Conservation (phyloP, 768 basidiomycete species). For the Gymnopilus dilepis region DNA sequence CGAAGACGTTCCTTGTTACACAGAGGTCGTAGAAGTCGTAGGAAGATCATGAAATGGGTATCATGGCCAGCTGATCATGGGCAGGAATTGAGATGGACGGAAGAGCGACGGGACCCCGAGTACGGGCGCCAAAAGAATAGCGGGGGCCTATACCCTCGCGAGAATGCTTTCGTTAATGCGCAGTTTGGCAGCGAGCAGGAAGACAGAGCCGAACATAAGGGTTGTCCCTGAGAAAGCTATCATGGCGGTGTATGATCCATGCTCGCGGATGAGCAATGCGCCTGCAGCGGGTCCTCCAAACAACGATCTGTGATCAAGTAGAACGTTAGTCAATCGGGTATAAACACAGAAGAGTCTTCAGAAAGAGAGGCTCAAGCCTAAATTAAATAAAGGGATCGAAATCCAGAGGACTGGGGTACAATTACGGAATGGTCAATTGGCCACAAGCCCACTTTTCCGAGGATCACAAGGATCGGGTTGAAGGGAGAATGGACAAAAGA, state of each 20-base stretch:
- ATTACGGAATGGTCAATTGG: neutral
- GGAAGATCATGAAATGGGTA: too few species aligned
- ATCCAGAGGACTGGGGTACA: constrained; percentile 11
- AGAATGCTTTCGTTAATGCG: constrained; percentile 47
- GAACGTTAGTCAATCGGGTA: too few species aligned
- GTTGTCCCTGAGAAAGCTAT: constrained; percentile 65
- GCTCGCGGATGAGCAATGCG: constrained; percentile 49
- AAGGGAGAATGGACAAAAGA: constrained; percentile 9
- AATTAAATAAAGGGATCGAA: too few species aligned
- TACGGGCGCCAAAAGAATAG: neutral
- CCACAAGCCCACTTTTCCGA: neutral
- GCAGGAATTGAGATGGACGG: too few species aligned
- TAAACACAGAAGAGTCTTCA: too few species aligned
- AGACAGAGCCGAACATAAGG: constrained; percentile 61
- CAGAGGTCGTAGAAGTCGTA: too few species aligned
- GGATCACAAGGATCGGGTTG: too few species aligned
- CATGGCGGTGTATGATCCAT: constrained; percentile 54
- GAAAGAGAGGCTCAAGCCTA: too few species aligned
- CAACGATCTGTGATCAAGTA: constrained; percentile 60
- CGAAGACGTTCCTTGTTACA: too few species aligned
- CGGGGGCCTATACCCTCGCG: constrained; percentile 44
- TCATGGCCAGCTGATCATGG: too few species aligned
- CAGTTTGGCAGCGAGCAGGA: constrained; percentile 57
- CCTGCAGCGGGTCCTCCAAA: constrained; percentile 71
- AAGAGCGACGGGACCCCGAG: too few species aligned